Percentiles rank a stretch among this genome's conserved stretches.
phyloP scores from a whole-genome alignment of 2,329 filamentous ascomycete species.

The Lecanicillium sp. region DNA sequence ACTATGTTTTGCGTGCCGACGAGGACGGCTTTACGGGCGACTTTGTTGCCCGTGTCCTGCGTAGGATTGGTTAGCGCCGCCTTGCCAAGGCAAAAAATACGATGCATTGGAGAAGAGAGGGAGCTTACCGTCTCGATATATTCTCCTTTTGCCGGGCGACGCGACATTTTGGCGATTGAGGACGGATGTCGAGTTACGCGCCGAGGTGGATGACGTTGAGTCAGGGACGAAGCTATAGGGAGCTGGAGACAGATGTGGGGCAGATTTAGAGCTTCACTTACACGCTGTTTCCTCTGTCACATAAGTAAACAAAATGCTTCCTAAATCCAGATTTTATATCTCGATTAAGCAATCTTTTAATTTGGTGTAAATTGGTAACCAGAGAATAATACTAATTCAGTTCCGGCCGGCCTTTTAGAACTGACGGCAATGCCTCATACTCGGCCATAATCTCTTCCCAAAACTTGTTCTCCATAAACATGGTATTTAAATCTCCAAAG shows the following conservation, averaged over 20 bases:
- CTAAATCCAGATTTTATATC: too few species aligned
- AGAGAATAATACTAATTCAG: too few species aligned
- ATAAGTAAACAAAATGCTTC: too few species aligned
- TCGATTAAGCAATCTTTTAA: too few species aligned
- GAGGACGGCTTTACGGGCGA: constrained; percentile 83
- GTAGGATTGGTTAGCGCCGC: constrained; percentile 3
- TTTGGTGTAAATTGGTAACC: too few species aligned
- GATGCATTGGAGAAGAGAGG: neutral
- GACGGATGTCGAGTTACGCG: neutral
- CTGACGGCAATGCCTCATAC: neutral
- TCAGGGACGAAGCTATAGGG: neutral
- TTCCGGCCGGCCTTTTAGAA: too few species aligned
- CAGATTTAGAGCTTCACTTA: too few species aligned
- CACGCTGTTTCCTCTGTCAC: too few species aligned
- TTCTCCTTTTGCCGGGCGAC: constrained; percentile 74
- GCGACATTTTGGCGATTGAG: constrained; percentile 49
- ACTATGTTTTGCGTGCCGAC: constrained; percentile 97
- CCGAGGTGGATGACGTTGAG: neutral
- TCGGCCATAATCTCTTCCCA: constrained; percentile 8
- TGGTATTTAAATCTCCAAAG: neutral
- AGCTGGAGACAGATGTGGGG: neutral
- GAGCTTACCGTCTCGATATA: constrained; percentile 85
- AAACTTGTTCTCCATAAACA: constrained; percentile 3
- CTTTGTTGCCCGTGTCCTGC: constrained; percentile 96
- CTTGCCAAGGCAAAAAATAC: too few species aligned